phyloP scores from a whole-genome alignment of 768 basidiomycete species.

The Cubamyces sp. region DNA sequence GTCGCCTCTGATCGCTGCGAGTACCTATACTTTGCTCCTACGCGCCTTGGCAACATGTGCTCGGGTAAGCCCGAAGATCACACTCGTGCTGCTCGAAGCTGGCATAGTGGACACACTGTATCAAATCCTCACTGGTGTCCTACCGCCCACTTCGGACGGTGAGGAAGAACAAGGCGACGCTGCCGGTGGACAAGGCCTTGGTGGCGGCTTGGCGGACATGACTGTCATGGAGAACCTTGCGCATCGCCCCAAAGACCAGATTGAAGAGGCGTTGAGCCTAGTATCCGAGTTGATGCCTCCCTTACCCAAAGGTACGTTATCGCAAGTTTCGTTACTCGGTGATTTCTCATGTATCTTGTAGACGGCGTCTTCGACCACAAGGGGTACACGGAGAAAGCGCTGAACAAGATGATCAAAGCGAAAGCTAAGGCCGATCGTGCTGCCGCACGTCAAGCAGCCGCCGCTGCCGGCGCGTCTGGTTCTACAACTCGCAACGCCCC shows the following conservation, averaged over 20 bases:
- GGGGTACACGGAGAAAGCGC: conserved; percentile 83
- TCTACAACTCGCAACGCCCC: not conserved
- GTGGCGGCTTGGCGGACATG: conserved; percentile 93
- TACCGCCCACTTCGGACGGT: conserved; percentile 66
- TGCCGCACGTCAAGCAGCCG: conserved; percentile 59
- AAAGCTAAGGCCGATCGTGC: conserved; percentile 83
- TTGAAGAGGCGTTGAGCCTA: conserved; percentile 90
- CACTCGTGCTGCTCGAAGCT: conserved; percentile 85
- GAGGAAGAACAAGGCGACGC: conserved; percentile 65
- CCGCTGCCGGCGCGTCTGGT: conserved; percentile 28
- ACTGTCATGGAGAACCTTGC: conserved; percentile 97
- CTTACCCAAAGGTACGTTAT: conserved; percentile 76
- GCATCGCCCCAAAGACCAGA: conserved; percentile 95
- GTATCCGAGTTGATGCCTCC: conserved; percentile 93
- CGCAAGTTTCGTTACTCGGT: not conserved
- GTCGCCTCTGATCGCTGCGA: conserved; percentile 81
- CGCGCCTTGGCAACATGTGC: conserved; percentile 89
- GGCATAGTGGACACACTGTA: conserved; percentile 92
- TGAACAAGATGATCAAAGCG: conserved; percentile 75
- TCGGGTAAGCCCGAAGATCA: conserved; percentile 85
- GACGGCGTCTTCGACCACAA: conserved; percentile 97
- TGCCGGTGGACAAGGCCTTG: conserved; percentile 72
- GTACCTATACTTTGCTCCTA: conserved; percentile 87
- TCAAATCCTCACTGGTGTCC: conserved; percentile 92
- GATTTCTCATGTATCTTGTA: conserved; percentile 31